A percentile compares a stretch with the other conserved stretches of the same genome.
phyloP scores from a whole-genome alignment of 495 filamentous ascomycete genomes.

The Rostrohypoxylon terebratum region DNA sequence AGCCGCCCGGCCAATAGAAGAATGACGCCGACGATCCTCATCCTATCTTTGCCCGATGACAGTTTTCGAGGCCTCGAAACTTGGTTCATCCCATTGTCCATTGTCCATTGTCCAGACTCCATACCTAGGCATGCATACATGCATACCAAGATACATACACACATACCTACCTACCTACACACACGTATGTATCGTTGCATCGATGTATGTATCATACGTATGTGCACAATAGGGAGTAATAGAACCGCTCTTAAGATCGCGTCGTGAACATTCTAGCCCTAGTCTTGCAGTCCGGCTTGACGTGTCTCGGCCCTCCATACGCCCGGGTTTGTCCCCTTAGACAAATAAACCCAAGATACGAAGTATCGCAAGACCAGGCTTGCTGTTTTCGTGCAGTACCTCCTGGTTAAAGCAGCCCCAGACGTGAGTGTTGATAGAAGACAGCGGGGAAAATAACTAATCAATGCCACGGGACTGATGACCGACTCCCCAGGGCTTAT shows the following conservation, averaged over 20 bases:
- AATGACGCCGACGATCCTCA: slow-evolving; percentile 34
- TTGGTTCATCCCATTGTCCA: slow-evolving; percentile 10
- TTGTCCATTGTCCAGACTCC: too few species aligned
- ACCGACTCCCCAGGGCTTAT: neutral
- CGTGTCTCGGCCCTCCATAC: slow-evolving; percentile 3
- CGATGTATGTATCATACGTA: neutral
- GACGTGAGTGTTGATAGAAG: neutral
- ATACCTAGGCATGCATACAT: too few species aligned
- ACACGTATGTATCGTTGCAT: neutral
- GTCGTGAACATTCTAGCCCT: slow-evolving; percentile 7
- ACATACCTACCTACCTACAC: too few species aligned
- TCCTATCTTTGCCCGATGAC: neutral
- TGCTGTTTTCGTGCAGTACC: neutral
- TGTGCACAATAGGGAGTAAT: neutral
- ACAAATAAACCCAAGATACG: slow-evolving; percentile 5
- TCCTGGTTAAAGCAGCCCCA: neutral
- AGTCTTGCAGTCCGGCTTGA: slow-evolving; percentile 1
- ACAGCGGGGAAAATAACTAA: slow-evolving; percentile 19
- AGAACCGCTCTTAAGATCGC: slow-evolving; percentile 16
- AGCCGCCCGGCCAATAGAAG: slow-evolving; percentile 16
- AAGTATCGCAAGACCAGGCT: neutral
- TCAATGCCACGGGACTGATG: slow-evolving; percentile 21
- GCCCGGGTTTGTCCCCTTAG: neutral
- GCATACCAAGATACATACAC: neutral
- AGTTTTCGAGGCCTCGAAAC: neutral